Base-by-base conservation (phyloP, 225 moss, liverwort and hornwort genomes). In the Marchantia polymorpha region DNA sequence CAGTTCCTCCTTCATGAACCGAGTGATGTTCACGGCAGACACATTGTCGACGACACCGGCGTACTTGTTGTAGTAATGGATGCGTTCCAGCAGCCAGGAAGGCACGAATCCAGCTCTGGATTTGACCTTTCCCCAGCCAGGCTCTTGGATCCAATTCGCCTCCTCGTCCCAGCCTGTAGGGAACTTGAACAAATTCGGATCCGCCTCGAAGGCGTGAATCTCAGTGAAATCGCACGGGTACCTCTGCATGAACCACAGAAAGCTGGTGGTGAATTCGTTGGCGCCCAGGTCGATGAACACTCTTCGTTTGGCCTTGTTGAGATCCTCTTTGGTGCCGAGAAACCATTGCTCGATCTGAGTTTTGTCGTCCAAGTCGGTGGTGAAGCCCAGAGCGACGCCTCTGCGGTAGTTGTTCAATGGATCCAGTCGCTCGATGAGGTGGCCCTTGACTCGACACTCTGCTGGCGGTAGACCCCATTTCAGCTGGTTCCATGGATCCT, bases 181-280 rank as follows among this genome's bases (percentile, higher is more conserved):
- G 0, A 90, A 30, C 1, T 0, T 12, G 26, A 96, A 85, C 48
- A 91, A 25, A 6, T 22, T 61, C 3, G 59, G 19, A 3, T 82
- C 51, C 22, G 84, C 81, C 83, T 96, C 94, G 22, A 94, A 96
- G 0, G 94, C 90, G 53, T 96, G 90, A 0, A 92, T 55, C 52
- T 96, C 94, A 0, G 94, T 96, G 86, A 96, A 96, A 74, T 96
- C 94, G 30, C 89, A 91, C 0, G 96, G 96, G 17, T 94, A 96
- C 79, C 90, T 90, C 0, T 82, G 61, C 55, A 77, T 63, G 30
- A 94, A 94, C 91, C 91, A 96, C 7, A 71, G 76, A 6, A 96
- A 80, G 46, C 94, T 91, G 11, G 89, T 90, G 11, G 46, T 46
- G 85, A 94, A 96, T 17, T 46, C 52, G 63, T 96, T 94, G 0